phyloP scores from a whole-genome alignment of 768 basidiomycete genomes.

The Scleroderma bovista region DNA sequence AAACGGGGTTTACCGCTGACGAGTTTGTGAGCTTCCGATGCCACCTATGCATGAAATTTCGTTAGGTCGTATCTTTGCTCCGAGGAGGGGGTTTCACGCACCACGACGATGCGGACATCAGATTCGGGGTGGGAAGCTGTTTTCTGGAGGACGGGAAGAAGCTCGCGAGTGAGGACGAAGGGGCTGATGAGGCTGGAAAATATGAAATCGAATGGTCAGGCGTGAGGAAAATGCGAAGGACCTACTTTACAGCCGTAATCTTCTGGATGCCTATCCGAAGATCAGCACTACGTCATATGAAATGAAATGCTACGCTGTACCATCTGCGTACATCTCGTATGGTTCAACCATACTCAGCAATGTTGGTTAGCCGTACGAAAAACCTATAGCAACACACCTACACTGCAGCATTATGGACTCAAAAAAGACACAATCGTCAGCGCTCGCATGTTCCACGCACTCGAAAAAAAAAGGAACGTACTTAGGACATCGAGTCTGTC shows the following conservation, averaged over 20 bases:
- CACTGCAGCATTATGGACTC: slow-evolving; percentile 56
- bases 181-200: slow-evolving; percentile 45
- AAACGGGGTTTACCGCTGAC: slow-evolving; percentile 22
- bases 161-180: slow-evolving; percentile 46
- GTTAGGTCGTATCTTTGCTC: too few relatives aligned
- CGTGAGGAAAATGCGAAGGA: slow-evolving; percentile 5
- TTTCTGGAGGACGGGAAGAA: slow-evolving; percentile 46
- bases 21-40: slow-evolving; percentile 24
- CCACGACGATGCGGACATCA: slow-evolving; percentile 59
- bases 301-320: slow-evolving; percentile 7
- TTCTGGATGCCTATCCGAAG: slow-evolving; percentile 31
- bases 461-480: too few relatives aligned
- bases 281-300: background rate
- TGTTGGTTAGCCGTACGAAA: slow-evolving; percentile 5
- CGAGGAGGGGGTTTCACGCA: slow-evolving; percentile 25
- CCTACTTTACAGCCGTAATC: slow-evolving; percentile 42
- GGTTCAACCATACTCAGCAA: slow-evolving; percentile 15
- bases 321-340: slow-evolving; percentile 22
- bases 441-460: too few relatives aligned
- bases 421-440: too few relatives aligned
- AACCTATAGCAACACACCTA: slow-evolving; percentile 19
- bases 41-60: slow-evolving; percentile 19
- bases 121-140: slow-evolving; percentile 44
- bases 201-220: slow-evolving; percentile 11
- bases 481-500: too few relatives aligned